Conservation (phyloP, 179 eudicot genomes). For the Beta macrorhiza region DNA sequence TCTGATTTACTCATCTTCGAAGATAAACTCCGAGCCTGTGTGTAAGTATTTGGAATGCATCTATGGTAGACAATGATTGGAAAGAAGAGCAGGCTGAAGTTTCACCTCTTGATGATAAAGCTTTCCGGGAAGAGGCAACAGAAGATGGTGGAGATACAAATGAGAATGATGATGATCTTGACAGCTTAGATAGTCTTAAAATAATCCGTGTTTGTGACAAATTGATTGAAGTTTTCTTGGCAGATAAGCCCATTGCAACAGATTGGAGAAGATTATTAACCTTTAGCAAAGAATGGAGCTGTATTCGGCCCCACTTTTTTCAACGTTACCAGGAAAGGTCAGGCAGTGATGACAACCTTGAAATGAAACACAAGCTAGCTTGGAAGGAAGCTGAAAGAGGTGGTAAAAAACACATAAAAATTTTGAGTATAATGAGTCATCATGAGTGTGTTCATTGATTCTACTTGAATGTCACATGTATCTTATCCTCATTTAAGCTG, state of each 20-base stretch:
- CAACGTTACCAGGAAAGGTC: slow-evolving; percentile 76
- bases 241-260: slow-evolving; percentile 77
- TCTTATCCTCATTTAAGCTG: background rate
- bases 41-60: slow-evolving; percentile 36
- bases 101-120: slow-evolving; percentile 21
- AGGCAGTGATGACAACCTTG: slow-evolving; percentile 68
- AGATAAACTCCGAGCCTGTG: background rate
- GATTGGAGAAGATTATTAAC: slow-evolving; percentile 90
- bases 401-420: slow-evolving; percentile 16
- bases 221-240: slow-evolving; percentile 79
- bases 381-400: slow-evolving; percentile 92
- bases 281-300: slow-evolving; percentile 71
- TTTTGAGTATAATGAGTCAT: background rate
- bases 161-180: slow-evolving; percentile 24
- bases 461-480: background rate
- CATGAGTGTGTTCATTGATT: background rate
- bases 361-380: slow-evolving; percentile 71
- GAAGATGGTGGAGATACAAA: slow-evolving; percentile 25
- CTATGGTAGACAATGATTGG: slow-evolving; percentile 38
- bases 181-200: slow-evolving; percentile 37
- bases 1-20: background rate
- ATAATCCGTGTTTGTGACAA: slow-evolving; percentile 80
- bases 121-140: slow-evolving; percentile 22
- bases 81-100: slow-evolving; percentile 30
- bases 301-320: slow-evolving; percentile 69